These are phyloP conservation scores for Diplodia intermedia DNA, from an alignment of 2,329 filamentous ascomycete species.

Conservation along the genomic window DNA sequence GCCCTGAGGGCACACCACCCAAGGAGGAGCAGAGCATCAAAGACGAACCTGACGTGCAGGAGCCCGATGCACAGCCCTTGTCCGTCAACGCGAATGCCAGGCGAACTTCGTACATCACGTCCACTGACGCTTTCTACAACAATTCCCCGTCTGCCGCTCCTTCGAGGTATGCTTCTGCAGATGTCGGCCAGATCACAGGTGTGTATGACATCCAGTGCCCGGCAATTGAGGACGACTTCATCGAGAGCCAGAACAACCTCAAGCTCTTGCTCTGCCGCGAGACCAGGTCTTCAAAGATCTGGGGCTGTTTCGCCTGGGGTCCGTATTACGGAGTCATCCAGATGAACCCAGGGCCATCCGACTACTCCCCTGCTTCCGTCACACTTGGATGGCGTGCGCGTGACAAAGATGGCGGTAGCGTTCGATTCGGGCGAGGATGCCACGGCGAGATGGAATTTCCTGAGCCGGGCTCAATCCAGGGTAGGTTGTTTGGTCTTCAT, in stretches of 20 bases:
- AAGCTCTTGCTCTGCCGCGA: slow-evolving; percentile 50
- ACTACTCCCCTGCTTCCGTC: background rate
- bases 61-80: background rate
- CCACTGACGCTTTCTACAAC: slow-evolving; percentile 4
- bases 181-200: slow-evolving; percentile 48
- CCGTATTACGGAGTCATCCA: slow-evolving; percentile 53
- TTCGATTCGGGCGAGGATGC: slow-evolving; percentile 45
- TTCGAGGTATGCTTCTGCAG: background rate
- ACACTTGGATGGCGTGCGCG: slow-evolving; percentile 44
- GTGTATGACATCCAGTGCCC: slow-evolving; percentile 51
- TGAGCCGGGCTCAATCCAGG: slow-evolving; percentile 35
- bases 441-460: slow-evolving; percentile 45
- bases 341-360: slow-evolving; percentile 40
- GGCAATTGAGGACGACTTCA: slow-evolving; percentile 39
- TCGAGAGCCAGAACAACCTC: slow-evolving; percentile 7
- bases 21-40: background rate
- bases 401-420: slow-evolving; percentile 37
- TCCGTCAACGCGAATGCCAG: background rate
- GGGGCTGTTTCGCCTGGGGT: slow-evolving; percentile 57
- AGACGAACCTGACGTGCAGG: background rate
- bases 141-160: background rate
- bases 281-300: slow-evolving; percentile 46
- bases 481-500: slow-evolving; percentile 41
- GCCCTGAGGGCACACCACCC: background rate
- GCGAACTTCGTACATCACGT: background rate